Evolutionary conservation across 441 rosid genomes (phyloP).

Genomic region (Pelargonium cotyledonis): DNA sequence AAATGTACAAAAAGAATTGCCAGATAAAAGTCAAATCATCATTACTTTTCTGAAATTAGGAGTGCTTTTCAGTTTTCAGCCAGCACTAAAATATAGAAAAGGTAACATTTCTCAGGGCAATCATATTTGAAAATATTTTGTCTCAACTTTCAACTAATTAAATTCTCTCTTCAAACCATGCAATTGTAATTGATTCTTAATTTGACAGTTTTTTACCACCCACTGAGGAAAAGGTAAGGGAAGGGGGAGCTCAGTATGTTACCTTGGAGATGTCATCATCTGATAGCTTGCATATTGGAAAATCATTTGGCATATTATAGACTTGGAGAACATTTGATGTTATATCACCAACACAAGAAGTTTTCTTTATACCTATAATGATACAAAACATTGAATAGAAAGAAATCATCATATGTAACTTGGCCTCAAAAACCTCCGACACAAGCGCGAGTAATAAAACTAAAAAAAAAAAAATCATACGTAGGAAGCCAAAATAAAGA

Average conservation of each 20-base stretch:
- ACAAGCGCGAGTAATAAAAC: no score
- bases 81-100: background rate
- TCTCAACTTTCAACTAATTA: no score
- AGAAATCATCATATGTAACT: background rate
- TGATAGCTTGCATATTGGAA: constrained; percentile 33
- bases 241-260: background rate
- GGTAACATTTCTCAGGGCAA: no score
- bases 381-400: background rate
- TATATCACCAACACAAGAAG: constrained; percentile 16
- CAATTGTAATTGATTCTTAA: no score
- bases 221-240: background rate
- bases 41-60: background rate
- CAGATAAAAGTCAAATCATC: constrained; percentile 4
- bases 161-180: no score
- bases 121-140: no score
- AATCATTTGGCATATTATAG: constrained; percentile 27
- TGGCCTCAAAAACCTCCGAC: no score
- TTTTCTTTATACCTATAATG: constrained; percentile 36
- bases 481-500: no score
- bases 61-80: background rate
- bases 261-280: constrained; percentile 37
- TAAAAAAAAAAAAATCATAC: no score
- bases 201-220: no score
- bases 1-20: background rate
- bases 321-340: constrained; percentile 33